A percentile compares a stretch with the other conserved stretches of the same genome.
Evolutionary conservation across 2,329 filamentous ascomycete genomes (phyloP).

Genomic region (Ophiostoma piceae): DNA sequence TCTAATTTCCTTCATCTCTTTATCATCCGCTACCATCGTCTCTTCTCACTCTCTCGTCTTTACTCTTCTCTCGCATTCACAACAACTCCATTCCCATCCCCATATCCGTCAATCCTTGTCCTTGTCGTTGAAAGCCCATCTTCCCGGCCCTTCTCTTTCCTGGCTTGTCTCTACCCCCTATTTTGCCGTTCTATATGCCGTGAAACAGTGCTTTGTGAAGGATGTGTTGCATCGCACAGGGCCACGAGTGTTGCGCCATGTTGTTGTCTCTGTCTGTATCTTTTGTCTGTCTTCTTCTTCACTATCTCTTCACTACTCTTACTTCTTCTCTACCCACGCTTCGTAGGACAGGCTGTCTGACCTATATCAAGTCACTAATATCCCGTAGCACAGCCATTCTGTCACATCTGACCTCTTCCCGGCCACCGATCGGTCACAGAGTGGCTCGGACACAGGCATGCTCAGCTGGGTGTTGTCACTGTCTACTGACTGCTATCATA

Average conservation of each 20-base stretch:
- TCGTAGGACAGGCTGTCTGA: background rate
- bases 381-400: background rate
- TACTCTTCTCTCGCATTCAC: background rate
- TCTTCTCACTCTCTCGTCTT: background rate
- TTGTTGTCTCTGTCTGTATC: background rate
- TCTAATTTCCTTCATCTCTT: background rate
- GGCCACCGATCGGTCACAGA: constrained; percentile 2
- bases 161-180: background rate
- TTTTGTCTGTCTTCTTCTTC: background rate
- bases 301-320: background rate
- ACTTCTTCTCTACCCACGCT: background rate
- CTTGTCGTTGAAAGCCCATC: background rate
- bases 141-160: background rate
- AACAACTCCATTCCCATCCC: too few species aligned
- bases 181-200: constrained; percentile 10
- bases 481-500: background rate
- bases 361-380: background rate
- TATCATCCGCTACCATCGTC: background rate
- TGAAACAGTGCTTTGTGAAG: constrained; percentile 8
- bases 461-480: background rate
- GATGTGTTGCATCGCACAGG: constrained; percentile 3
- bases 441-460: background rate
- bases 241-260: background rate
- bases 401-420: constrained; percentile 6
- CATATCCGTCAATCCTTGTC: background rate